Evolutionary conservation across 1,139 yeast species (phyloP).

Genomic region (Geotrichum bryndzae): DNA sequence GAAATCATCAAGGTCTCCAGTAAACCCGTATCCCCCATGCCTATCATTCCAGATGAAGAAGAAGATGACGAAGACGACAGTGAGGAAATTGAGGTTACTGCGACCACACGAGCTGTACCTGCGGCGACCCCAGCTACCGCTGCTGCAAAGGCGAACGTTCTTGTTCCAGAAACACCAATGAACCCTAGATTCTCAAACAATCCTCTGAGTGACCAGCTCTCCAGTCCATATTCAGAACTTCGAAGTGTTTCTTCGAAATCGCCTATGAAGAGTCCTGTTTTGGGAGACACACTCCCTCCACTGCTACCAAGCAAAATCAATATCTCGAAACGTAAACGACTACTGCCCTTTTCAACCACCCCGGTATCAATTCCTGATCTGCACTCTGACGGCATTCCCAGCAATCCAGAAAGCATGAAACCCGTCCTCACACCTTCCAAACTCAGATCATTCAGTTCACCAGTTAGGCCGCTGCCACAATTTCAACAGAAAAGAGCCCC

Average conservation of each 20-base stretch:
- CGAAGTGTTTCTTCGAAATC: slow-evolving; percentile 18
- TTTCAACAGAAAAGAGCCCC: slow-evolving; percentile 24
- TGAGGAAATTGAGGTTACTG: neutral
- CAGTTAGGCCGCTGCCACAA: slow-evolving; percentile 15
- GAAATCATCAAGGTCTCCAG: neutral
- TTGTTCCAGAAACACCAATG: neutral
- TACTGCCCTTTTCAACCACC: slow-evolving; percentile 23
- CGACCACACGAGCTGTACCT: neutral
- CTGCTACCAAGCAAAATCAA: slow-evolving; percentile 21
- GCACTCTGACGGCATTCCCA: slow-evolving; percentile 5
- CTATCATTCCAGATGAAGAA: neutral
- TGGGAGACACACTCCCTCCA: slow-evolving; percentile 25
- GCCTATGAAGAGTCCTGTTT: slow-evolving; percentile 24
- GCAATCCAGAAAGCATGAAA: neutral
- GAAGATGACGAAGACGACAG: neutral
- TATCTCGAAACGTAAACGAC: slow-evolving; percentile 27
- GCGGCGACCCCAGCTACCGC: neutral
- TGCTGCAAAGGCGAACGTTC: neutral
- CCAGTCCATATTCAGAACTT: neutral
- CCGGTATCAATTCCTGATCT: neutral
- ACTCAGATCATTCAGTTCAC: slow-evolving; percentile 27
- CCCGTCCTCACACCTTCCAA: slow-evolving; percentile 26
- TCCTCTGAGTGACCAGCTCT: neutral
- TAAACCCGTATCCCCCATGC: neutral
- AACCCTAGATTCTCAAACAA: neutral